Conservation (phyloP, 192 early-diverging fungal species). For the Pilaira anomala region DNA sequence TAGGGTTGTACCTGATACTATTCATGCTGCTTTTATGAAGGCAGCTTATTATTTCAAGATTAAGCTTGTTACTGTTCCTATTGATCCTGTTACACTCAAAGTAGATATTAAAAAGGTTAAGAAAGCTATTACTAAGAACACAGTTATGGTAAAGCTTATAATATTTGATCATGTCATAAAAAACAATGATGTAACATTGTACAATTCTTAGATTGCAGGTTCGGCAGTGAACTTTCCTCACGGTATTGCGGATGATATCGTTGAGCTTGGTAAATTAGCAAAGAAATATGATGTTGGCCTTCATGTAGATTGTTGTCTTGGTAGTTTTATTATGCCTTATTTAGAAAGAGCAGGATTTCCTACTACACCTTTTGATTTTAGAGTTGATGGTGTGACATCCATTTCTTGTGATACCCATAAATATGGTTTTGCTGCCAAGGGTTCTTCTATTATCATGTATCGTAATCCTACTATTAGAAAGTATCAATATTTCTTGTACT, state of each 20-base stretch:
- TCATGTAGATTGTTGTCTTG: conserved; percentile 96
- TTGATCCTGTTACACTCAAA: conserved; percentile 70
- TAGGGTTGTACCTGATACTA: conserved; percentile 87
- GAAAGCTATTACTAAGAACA: conserved; percentile 86
- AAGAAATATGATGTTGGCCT: conserved; percentile 78
- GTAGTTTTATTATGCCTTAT: conserved; percentile 93
- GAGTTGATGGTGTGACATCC: conserved; percentile 87
- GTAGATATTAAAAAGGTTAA: conserved; percentile 77
- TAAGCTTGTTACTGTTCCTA: conserved; percentile 79
- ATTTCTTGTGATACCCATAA: conserved; percentile 98
- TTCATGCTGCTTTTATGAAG: conserved; percentile 96
- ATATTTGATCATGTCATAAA: background rate
- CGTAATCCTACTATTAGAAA: conserved; percentile 71
- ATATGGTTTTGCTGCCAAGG: conserved; percentile 98
- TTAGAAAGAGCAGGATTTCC: conserved; percentile 91
- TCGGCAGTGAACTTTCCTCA: conserved; percentile 93
- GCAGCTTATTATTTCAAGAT: conserved; percentile 90
- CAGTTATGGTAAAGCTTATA: conserved; percentile 61
- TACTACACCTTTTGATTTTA: conserved; percentile 79
- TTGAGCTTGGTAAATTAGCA: conserved; percentile 72
- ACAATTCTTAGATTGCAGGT: conserved; percentile 62
- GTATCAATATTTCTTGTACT: conserved; percentile 88
- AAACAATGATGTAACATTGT: background rate
- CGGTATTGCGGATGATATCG: conserved; percentile 90
- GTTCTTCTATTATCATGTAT: conserved; percentile 95